Conservation (phyloP, 208 protist species). For the Acanthamoeba royreba region DNA sequence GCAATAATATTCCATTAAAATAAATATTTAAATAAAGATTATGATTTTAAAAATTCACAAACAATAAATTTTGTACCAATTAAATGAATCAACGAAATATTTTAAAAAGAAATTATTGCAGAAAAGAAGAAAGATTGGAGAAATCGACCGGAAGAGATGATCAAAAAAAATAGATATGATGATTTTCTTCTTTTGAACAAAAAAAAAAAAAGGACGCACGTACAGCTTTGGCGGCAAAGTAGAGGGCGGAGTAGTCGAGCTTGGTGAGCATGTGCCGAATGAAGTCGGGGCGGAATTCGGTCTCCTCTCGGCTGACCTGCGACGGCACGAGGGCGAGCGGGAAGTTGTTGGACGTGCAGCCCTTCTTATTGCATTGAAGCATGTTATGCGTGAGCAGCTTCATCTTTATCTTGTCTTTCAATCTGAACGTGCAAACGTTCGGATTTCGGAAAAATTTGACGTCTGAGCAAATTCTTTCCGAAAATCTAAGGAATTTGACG, state of each 20-base stretch:
- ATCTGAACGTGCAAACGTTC: too few relatives aligned
- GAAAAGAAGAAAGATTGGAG: too few relatives aligned
- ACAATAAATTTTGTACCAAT: too few relatives aligned
- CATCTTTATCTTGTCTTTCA: conserved; percentile 39
- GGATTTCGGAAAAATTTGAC: too few relatives aligned
- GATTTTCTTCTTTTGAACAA: too few relatives aligned
- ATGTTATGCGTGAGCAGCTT: conserved; percentile 66
- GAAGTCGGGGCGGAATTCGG: conserved; percentile 54
- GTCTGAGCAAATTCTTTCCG: too few relatives aligned
- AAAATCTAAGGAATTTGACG: too few relatives aligned
- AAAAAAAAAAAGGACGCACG: background rate
- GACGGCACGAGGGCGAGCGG: conserved; percentile 20
- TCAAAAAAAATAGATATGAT: background rate
- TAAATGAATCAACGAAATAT: too few relatives aligned
- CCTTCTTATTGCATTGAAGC: conserved; percentile 58
- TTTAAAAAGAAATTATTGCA: too few relatives aligned
- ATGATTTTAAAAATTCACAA: too few relatives aligned
- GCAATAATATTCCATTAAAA: background rate
- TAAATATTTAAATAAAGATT: background rate
- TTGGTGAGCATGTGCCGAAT: conserved; percentile 56
- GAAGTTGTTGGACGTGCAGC: conserved; percentile 50
- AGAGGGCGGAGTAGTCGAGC: conserved; percentile 53
- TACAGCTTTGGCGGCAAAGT: background rate
- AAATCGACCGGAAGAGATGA: too few relatives aligned
- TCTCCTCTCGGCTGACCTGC: conserved; percentile 51